Base-by-base conservation (phyloP, 768 basidiomycete species). In the Pulveroboletus frians region DNA sequence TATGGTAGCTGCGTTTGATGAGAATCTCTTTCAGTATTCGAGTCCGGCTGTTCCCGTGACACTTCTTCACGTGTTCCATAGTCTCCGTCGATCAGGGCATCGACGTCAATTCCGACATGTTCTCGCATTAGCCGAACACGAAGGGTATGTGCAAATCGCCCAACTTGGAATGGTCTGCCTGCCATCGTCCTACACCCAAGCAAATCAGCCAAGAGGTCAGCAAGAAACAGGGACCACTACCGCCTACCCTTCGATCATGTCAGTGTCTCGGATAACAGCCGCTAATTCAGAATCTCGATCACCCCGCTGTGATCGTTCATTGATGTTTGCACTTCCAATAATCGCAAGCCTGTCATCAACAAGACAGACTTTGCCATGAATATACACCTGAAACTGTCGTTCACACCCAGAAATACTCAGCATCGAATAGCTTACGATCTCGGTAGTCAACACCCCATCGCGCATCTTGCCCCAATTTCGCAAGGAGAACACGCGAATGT, bases 271-370 rank as follows among this genome's bases (percentile, higher is more conserved):
- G 44, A 98, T 89, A 39, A 99, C 83, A 32, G 89, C 84, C 3
- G 92, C 92, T 30, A 98, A 67, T 65, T 99, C 96, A 3, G 95
- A 98, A 67, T 99, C 96, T 26, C 96, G 84, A 65, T 99, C 95
- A 20, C 96, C 96, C 26, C 92, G 78, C 62, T 91, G 90, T 13
- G 92, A 95, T 32, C 96, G 83, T 65, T 99, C 96, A 63, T 99
- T 98, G 73, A 99, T 92, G 66, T 96, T 98, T 15, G 95, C 95
- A 47, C 92, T 93, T 14, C 92, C 92, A 55, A 96, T 96, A 62
- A 96, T 92, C 29, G 81, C 92, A 49, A 93, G 72, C 45, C 96
- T 83, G 65, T 99, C 95, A 64, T 99, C 96, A 5, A 97, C 93
- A 47, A 98, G 84, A 58, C 85, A 85, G 17, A 75, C 46, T 56